Evolutionary conservation across 2,329 filamentous ascomycete species (phyloP).

Genomic region (Fusarium nygamai): DNA sequence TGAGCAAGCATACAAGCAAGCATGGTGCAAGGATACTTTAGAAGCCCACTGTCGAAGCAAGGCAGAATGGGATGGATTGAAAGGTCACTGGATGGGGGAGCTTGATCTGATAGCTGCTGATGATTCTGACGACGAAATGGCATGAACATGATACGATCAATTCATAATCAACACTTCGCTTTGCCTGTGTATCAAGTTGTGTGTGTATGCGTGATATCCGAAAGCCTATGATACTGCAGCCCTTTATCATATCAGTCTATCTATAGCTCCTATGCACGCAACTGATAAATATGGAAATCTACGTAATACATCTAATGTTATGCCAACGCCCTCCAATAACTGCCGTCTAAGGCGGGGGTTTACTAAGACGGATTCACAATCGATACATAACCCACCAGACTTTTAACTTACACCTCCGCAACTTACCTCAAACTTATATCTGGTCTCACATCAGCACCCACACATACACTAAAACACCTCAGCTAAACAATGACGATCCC

Average conservation of each 20-base stretch:
- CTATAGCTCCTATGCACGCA: neutral
- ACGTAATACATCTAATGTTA: neutral
- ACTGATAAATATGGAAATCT: conserved; percentile 11
- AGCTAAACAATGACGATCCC: conserved; percentile 45
- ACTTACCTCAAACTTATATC: neutral
- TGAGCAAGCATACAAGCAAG: conserved; percentile 23
- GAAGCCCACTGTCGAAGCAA: conserved; percentile 8
- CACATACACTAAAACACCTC: neutral
- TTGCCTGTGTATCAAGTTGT: neutral
- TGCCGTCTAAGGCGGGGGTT: conserved; percentile 16
- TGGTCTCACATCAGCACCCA: neutral
- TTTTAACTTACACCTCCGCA: neutral
- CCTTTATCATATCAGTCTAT: conserved; percentile 3
- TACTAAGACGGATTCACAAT: neutral
- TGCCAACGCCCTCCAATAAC: neutral
- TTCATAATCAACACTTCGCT: conserved; percentile 25
- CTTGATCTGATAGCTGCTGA: conserved; percentile 43
- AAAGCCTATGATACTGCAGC: neutral
- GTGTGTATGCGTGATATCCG: neutral
- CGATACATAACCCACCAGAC: neutral
- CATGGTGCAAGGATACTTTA: conserved; percentile 13
- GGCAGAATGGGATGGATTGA: conserved; percentile 12
- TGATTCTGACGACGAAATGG: conserved; percentile 47
- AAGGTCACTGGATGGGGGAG: conserved; percentile 22
- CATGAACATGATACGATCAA: conserved; percentile 49